phyloP scores from a whole-genome alignment of 2,329 filamentous ascomycete genomes.

The Neonectria magnoliae region DNA sequence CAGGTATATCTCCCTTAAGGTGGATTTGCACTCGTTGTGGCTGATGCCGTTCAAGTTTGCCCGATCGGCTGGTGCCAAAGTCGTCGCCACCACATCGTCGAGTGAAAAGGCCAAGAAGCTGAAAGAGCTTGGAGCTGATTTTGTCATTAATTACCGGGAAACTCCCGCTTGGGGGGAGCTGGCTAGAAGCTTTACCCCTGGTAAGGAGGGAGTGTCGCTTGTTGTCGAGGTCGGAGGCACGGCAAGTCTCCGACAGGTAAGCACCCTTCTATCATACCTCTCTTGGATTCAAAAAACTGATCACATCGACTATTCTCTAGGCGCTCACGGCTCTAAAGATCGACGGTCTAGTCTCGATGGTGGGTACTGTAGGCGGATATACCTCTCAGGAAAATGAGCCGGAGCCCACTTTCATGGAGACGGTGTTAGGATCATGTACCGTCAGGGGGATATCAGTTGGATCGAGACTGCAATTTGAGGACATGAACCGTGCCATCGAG shows the following conservation, averaged over 20 bases:
- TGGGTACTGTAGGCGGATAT: neutral
- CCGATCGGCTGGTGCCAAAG: constrained; percentile 56
- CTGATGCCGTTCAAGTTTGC: neutral
- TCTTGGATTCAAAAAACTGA: neutral
- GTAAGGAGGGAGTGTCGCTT: neutral
- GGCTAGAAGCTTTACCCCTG: neutral
- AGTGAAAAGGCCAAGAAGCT: constrained; percentile 59
- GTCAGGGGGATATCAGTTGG: neutral
- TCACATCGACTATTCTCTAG: too few species aligned
- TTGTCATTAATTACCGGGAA: constrained; percentile 66
- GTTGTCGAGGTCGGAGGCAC: neutral
- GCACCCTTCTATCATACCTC: neutral
- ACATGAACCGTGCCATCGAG: neutral
- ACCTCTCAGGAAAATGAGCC: neutral
- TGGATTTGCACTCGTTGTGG: neutral
- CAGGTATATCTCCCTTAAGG: constrained; percentile 28
- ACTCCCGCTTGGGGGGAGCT: constrained; percentile 61
- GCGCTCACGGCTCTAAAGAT: neutral
- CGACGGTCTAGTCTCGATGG: neutral
- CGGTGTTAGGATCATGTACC: neutral
- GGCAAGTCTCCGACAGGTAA: neutral
- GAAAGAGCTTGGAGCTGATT: constrained; percentile 62
- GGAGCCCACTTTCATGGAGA: neutral
- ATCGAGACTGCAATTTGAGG: neutral
- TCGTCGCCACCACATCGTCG: constrained; percentile 67